phyloP scores from a whole-genome alignment of 805 yeast species.

The Metschnikowia aberdeeniae region DNA sequence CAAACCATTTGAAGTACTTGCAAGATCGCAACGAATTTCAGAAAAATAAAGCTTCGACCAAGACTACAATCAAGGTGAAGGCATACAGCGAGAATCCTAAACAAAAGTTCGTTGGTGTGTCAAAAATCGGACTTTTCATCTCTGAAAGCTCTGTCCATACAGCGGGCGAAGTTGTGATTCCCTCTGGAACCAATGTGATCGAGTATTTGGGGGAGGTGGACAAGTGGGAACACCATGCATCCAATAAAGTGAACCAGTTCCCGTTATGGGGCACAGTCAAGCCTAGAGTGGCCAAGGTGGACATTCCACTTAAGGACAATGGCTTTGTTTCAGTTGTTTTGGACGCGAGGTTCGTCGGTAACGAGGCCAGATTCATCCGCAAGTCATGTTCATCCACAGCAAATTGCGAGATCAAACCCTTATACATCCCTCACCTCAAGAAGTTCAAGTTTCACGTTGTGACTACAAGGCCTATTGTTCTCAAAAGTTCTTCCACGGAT shows the following conservation, averaged over 20 bases:
- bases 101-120: conserved; percentile 62
- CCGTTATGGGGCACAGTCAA: conserved; percentile 64
- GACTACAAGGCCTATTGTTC: conserved; percentile 50
- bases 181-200: conserved; percentile 47
- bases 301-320: conserved; percentile 18
- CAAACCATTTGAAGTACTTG: conserved; percentile 30
- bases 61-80: conserved; percentile 45
- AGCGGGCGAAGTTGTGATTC: conserved; percentile 23
- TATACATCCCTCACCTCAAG: conserved; percentile 38
- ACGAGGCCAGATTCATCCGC: conserved; percentile 68
- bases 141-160: conserved; percentile 15
- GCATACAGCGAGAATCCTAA: conserved; percentile 55
- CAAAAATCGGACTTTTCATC: conserved; percentile 60
- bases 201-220: conserved; percentile 75
- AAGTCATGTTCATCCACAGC: conserved; percentile 62
- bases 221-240: conserved; percentile 56
- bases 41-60: conserved; percentile 19
- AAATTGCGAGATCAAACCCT: conserved; percentile 61
- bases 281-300: conserved; percentile 35
- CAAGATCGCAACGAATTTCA: conserved; percentile 33
- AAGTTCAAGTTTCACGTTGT: conserved; percentile 49
- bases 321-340: conserved; percentile 53
- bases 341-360: conserved; percentile 80
- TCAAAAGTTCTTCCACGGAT: conserved; percentile 26
- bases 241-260: conserved; percentile 73